phyloP scores from a whole-genome alignment of 352 stramenopile genomes.

The Aphanomyces astaci region DNA sequence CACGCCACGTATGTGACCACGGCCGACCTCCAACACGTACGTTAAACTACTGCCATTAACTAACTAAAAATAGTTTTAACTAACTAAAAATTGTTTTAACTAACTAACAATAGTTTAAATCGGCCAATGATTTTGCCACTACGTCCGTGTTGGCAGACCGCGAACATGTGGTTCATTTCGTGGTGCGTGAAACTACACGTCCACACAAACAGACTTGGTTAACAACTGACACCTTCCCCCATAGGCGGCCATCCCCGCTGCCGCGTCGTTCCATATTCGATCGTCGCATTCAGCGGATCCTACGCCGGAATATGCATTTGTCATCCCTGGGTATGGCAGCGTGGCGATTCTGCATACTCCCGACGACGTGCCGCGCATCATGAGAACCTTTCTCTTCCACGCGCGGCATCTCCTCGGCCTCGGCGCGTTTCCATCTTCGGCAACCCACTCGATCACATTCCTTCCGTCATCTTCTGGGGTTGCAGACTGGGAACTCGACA shows the following conservation, averaged over 20 bases:
- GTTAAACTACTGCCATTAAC: too few relatives aligned
- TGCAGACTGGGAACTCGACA: slow-evolving; percentile 66
- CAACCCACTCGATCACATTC: slow-evolving; percentile 39
- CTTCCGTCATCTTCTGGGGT: slow-evolving; percentile 50
- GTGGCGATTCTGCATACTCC: slow-evolving; percentile 48
- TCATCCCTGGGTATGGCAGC: slow-evolving; percentile 59
- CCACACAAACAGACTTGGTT: not conserved
- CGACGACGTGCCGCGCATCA: slow-evolving; percentile 38
- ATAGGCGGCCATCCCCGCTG: slow-evolving; percentile 42
- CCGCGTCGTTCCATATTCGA: slow-evolving; percentile 46
- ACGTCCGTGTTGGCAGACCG: slow-evolving; percentile 56
- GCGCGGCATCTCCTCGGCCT: slow-evolving; percentile 54
- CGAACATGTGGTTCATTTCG: slow-evolving; percentile 72
- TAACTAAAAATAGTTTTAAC: too few relatives aligned
- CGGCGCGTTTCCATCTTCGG: slow-evolving; percentile 39
- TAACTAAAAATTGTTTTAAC: too few relatives aligned
- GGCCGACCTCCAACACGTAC: slow-evolving; percentile 65
- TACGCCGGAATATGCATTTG: slow-evolving; percentile 36
- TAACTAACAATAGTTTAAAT: slow-evolving; percentile 61
- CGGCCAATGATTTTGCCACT: slow-evolving; percentile 60
- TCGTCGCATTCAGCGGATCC: slow-evolving; percentile 11
- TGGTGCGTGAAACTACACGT: slow-evolving; percentile 22
- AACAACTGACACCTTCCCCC: too few relatives aligned
- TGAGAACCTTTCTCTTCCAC: slow-evolving; percentile 59
- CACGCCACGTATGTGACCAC: slow-evolving; percentile 40